phyloP scores from a whole-genome alignment of 176 grass and related monocot genomes.

The Carex cristatella region DNA sequence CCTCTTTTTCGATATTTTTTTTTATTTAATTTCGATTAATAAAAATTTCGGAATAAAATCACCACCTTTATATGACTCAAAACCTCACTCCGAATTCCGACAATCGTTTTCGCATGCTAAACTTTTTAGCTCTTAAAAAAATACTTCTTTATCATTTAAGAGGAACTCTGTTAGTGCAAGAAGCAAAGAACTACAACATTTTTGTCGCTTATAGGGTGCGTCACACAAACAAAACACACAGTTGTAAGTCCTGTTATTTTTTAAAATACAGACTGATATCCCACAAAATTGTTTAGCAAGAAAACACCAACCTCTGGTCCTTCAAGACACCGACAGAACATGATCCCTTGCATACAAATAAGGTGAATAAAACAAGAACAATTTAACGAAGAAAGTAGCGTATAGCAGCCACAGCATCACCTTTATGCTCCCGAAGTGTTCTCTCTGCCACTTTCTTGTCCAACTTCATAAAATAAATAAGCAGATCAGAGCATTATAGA shows the following conservation, averaged over 20 bases:
- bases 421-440: conserved; percentile 91
- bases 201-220: neutral
- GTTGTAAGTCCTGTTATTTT: neutral
- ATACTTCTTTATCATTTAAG: too few relatives aligned
- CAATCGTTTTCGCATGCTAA: too few relatives aligned
- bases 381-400: conserved; percentile 57
- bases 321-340: neutral
- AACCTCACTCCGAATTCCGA: too few relatives aligned
- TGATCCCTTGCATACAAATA: neutral
- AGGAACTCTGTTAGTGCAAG: too few relatives aligned
- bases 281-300: neutral
- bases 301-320: neutral
- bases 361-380: neutral
- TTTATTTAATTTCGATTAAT: too few relatives aligned
- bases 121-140: too few relatives aligned
- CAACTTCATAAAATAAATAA: conserved; percentile 39
- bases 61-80: too few relatives aligned
- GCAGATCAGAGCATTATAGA: neutral
- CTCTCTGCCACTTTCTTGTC: conserved; percentile 96
- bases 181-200: too few relatives aligned
- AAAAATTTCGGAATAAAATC: too few relatives aligned
- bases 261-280: neutral
- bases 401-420: conserved; percentile 72
- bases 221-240: neutral
- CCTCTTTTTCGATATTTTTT: too few relatives aligned